A percentile compares a stretch with the other conserved stretches of the same genome.
Conservation (phyloP, 768 basidiomycete genomes). For the Kwoniella dejecticola region DNA sequence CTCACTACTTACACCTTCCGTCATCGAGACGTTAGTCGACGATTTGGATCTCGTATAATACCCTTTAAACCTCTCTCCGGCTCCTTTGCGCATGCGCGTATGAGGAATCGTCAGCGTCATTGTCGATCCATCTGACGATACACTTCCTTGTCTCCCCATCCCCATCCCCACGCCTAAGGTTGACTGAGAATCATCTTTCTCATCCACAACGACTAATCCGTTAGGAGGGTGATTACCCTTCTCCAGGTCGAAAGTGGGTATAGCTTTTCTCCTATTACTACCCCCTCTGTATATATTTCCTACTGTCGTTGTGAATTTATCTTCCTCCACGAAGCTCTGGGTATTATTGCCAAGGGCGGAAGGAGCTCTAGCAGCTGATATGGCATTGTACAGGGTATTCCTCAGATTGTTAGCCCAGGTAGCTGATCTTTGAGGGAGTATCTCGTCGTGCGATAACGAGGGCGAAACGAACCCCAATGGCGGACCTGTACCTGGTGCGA, state of each 20-base stretch:
- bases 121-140: neutral
- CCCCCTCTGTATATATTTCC: constrained; percentile 2
- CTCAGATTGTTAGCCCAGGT: constrained; percentile 48
- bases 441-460: constrained; percentile 3
- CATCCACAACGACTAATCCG: constrained; percentile 22
- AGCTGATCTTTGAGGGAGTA: constrained; percentile 25
- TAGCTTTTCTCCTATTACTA: constrained; percentile 9
- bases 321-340: constrained; percentile 14
- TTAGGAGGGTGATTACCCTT: constrained; percentile 12
- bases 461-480: constrained; percentile 18
- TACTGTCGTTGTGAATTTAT: constrained; percentile 37
- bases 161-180: constrained; percentile 1
- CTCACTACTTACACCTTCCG: no score
- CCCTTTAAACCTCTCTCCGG: constrained; percentile 35
- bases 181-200: constrained; percentile 26
- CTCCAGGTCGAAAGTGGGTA: constrained; percentile 25
- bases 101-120: constrained; percentile 7
- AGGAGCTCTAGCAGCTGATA: constrained; percentile 26
- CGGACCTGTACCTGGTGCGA: neutral
- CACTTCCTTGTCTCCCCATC: no score
- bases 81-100: constrained; percentile 1
- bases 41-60: constrained; percentile 28
- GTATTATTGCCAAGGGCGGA: neutral
- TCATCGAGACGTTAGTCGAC: neutral
- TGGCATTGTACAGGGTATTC: constrained; percentile 39